Conservation (phyloP, 148 eudicot species). For the Talinum fruticosum region DNA sequence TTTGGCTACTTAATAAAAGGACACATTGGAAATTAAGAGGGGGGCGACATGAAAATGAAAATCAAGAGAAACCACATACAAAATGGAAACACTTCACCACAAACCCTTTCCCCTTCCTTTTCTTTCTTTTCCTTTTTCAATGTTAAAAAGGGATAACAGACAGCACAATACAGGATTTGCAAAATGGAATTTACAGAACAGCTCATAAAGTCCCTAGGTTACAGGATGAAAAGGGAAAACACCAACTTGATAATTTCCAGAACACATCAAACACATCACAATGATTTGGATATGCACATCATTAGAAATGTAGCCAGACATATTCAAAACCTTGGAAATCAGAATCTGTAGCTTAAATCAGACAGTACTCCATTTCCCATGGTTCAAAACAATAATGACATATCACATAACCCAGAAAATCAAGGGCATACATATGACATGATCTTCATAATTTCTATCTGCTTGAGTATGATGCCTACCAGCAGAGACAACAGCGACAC, state of each 20-base stretch:
- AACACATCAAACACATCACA: neutral
- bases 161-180: neutral
- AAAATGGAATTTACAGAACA: neutral
- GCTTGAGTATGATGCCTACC: neutral
- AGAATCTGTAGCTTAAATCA: neutral
- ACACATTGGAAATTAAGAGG: neutral
- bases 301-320: neutral
- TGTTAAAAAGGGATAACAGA: neutral
- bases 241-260: neutral
- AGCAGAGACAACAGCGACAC: neutral
- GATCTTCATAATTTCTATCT: neutral
- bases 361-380: too few relatives aligned
- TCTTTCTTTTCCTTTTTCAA: neutral
- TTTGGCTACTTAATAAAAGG: neutral
- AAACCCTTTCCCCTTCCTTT: neutral
- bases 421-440: neutral
- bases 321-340: neutral
- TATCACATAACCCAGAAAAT: neutral
- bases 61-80: neutral
- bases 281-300: neutral
- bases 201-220: neutral
- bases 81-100: neutral
- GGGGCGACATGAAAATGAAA: neutral
- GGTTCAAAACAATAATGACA: neutral
- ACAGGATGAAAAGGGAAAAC: neutral